Evolutionary conservation across 148 eudicot species (phyloP).

Genomic region (Fagopyrum homotropicum): DNA sequence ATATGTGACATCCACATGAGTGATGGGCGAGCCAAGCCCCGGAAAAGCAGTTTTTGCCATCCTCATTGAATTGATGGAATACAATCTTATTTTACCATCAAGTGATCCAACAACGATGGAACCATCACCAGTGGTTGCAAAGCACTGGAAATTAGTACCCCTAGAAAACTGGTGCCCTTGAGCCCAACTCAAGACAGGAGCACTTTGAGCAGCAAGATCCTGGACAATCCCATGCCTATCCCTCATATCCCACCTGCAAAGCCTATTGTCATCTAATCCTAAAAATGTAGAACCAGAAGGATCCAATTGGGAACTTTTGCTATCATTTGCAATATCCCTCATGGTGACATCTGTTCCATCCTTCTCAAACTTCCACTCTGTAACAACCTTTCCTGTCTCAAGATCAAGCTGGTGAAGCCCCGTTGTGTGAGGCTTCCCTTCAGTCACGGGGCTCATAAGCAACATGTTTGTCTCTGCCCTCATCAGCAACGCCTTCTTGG

Average conservation of each 20-base stretch:
- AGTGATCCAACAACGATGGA: conserved; percentile 90
- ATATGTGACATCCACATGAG: conserved; percentile 92
- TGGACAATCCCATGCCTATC: conserved; percentile 83
- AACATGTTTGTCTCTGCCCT: conserved; percentile 94
- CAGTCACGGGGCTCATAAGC: conserved; percentile 74
- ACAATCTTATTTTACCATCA: conserved; percentile 93
- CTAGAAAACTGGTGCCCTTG: conserved; percentile 96
- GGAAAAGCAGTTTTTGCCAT: conserved; percentile 99
- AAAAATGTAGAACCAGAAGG: conserved; percentile 86
- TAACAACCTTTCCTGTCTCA: conserved; percentile 89
- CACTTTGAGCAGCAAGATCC: conserved; percentile 32
- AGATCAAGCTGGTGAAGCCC: conserved; percentile 91
- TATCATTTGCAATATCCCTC: conserved; percentile 85
- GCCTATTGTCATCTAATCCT: conserved; percentile 83
- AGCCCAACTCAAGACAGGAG: conserved; percentile 84
- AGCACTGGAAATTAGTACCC: conserved; percentile 94
- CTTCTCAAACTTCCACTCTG: conserved; percentile 92
- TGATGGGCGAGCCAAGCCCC: conserved; percentile 86
- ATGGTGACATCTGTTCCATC: conserved; percentile 80
- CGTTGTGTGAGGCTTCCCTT: conserved; percentile 61
- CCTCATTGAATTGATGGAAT: conserved; percentile 92
- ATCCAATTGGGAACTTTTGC: conserved; percentile 78
- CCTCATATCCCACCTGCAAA: conserved; percentile 98
- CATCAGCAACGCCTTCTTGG: conserved; percentile 82
- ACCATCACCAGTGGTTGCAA: conserved; percentile 96